Base-by-base conservation (phyloP, 805 yeast species). In the Candida corydali region DNA sequence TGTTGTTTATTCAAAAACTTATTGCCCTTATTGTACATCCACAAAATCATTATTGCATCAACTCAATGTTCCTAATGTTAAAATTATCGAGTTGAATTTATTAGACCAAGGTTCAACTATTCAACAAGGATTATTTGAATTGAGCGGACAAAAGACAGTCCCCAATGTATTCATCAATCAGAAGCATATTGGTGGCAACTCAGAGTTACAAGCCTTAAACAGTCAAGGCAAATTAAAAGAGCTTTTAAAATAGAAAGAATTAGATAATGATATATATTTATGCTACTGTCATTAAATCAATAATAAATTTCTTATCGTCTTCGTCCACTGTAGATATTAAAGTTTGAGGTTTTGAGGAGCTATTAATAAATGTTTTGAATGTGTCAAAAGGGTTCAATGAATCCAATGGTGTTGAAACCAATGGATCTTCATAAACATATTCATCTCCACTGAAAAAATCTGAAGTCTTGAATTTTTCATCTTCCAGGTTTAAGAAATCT, bases 351-450 rank as follows among this genome's bases (percentile, higher is more conserved):
- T 29, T 35, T 5, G 30, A 9, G 4, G 17, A 14, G 5, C 14
- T 12, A 12, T 29, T 17, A 17, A 41, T 33, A 26, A 27, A 41
- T 10, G 19, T 16, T 22, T 40, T 37, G 17, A 37, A 40, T 11
- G 17, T 10, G 5, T 14, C 10, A 17, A 33, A 33, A 10, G 37
- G 28, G 16, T 40, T 38, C 23, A 39, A 30, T 14, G 31, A 14
- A 50, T 91, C 97, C 29, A 93, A 67, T 1, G 94, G 80, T 1
- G 88, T 82, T 40, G 81, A 80, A 9, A 82, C 74, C 49, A 85
- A 68, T 4, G 96, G 62, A 42, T 58, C 96, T 51, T 89, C 97
- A 29, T 76, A 76, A 12, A 84, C 63, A 29, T 82, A 89, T 32
- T 78, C 80, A n/a, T 75, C 77, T 42, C 74, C 79, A 16, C 46